phyloP scores from a whole-genome alignment of 1,139 yeast species.

The Arxiozyma heterogenica region DNA sequence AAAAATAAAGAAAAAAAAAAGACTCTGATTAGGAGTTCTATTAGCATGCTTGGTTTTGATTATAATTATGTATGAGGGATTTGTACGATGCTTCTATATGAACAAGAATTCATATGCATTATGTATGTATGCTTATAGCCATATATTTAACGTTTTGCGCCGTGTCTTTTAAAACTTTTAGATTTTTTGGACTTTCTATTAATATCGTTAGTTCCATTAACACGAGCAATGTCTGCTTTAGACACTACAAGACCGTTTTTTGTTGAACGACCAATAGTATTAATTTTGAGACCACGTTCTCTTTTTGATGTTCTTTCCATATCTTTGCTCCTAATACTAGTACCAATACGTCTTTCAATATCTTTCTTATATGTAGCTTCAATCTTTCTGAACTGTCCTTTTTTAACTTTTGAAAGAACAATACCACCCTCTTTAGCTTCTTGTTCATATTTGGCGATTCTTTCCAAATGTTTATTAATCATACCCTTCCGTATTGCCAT shows the following conservation, averaged over 20 bases:
- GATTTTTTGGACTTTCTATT: background rate
- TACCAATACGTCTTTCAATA: slow-evolving; percentile 52
- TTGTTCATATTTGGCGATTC: slow-evolving; percentile 50
- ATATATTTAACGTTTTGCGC: background rate
- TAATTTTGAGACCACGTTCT: slow-evolving; percentile 72
- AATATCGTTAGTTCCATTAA: slow-evolving; percentile 12
- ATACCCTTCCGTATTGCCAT: slow-evolving; percentile 83
- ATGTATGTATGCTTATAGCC: background rate
- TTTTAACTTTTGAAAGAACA: slow-evolving; percentile 54
- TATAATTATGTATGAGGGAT: no score
- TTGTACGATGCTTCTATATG: background rate
- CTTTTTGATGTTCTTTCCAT: slow-evolving; percentile 36
- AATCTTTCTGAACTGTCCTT: slow-evolving; percentile 53
- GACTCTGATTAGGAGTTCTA: background rate
- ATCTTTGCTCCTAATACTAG: slow-evolving; percentile 26
- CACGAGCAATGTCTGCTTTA: slow-evolving; percentile 53
- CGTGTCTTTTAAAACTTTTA: slow-evolving; percentile 3
- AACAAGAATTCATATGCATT: background rate
- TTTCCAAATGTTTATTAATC: slow-evolving; percentile 46
- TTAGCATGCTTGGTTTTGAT: no score
- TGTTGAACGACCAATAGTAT: slow-evolving; percentile 70
- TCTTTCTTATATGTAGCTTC: slow-evolving; percentile 40
- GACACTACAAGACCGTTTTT: slow-evolving; percentile 74
- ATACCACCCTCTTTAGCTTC: slow-evolving; percentile 89
- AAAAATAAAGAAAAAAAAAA: no score